Evolutionary conservation across 2,329 filamentous ascomycete genomes (phyloP).

Genomic region (Pleomassaria siparia): DNA sequence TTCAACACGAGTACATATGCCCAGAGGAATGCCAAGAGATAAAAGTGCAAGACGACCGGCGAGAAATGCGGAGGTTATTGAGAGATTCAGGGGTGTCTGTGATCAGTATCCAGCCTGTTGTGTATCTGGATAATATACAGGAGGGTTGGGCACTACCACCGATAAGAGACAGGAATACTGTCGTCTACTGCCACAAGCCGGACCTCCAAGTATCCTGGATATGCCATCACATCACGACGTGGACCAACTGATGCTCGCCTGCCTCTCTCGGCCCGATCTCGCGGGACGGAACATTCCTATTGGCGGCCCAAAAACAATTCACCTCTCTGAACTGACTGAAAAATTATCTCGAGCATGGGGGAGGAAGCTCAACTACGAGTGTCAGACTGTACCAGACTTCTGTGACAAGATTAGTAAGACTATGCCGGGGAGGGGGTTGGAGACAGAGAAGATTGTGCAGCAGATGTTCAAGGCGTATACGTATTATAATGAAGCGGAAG

Average conservation of each 20-base stretch:
- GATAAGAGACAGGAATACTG: conserved; percentile 35
- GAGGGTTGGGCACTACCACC: conserved; percentile 44
- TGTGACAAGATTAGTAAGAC: conserved; percentile 30
- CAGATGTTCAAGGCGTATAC: conserved; percentile 48
- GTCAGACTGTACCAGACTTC: conserved; percentile 33
- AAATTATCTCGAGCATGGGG: conserved; percentile 40
- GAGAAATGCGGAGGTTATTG: conserved; percentile 34
- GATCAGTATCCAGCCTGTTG: conserved; percentile 43
- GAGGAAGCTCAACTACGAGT: conserved; percentile 32
- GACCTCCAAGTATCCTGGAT: conserved; percentile 44
- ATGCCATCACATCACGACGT: conserved; percentile 45
- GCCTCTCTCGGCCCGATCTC: conserved; percentile 35
- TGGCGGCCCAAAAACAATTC: conserved; percentile 41
- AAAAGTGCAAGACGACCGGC: conserved; percentile 32
- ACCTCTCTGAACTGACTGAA: conserved; percentile 33
- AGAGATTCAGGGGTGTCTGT: conserved; percentile 32
- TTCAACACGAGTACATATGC: conserved; percentile 35
- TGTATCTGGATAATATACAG: conserved; percentile 44
- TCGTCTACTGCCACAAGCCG: conserved; percentile 46
- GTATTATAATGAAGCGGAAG: conserved; percentile 44
- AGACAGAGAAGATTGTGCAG: conserved; percentile 37
- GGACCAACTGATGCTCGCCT: conserved; percentile 43
- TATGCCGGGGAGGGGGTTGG: conserved; percentile 40
- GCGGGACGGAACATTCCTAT: conserved; percentile 40
- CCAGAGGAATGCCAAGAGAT: conserved; percentile 23